phyloP scores from a whole-genome alignment of 2,329 filamentous ascomycete species.

The Botrytis sinoallii region DNA sequence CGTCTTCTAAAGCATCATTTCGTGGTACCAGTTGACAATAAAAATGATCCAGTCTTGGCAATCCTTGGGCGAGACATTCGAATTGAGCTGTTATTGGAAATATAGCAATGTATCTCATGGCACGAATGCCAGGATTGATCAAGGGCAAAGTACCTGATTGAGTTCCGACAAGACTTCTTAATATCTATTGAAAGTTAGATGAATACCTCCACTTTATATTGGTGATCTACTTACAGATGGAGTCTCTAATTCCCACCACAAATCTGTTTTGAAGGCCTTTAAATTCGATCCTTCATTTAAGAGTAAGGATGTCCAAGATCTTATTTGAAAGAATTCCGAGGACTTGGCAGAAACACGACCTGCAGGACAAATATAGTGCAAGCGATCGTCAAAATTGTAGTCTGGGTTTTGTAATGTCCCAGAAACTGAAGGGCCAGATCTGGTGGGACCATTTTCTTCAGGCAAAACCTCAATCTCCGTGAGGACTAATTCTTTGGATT shows the following conservation, averaged over 20 bases:
- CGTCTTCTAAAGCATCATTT: slow-evolving; percentile 33
- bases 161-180: slow-evolving; percentile 50
- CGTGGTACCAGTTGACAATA: slow-evolving; percentile 52
- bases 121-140: slow-evolving; percentile 45
- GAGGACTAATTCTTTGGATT: background rate
- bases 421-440: background rate
- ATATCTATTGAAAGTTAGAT: slow-evolving; percentile 44
- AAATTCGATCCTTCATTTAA: slow-evolving; percentile 76
- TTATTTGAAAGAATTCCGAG: slow-evolving; percentile 26
- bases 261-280: slow-evolving; percentile 62
- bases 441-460: background rate
- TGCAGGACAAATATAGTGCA: background rate
- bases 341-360: background rate
- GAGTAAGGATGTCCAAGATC: slow-evolving; percentile 60
- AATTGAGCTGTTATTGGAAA: slow-evolving; percentile 66
- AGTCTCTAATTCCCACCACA: slow-evolving; percentile 64
- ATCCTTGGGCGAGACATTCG: slow-evolving; percentile 45
- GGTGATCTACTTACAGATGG: slow-evolving; percentile 38
- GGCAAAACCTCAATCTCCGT: background rate
- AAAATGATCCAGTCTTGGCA: slow-evolving; percentile 51
- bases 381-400: background rate
- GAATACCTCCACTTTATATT: background rate
- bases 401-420: too few species aligned
- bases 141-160: slow-evolving; percentile 33
- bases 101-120: slow-evolving; percentile 60